Conservation (phyloP, 106 monocot species). For the Allium cepa region DNA sequence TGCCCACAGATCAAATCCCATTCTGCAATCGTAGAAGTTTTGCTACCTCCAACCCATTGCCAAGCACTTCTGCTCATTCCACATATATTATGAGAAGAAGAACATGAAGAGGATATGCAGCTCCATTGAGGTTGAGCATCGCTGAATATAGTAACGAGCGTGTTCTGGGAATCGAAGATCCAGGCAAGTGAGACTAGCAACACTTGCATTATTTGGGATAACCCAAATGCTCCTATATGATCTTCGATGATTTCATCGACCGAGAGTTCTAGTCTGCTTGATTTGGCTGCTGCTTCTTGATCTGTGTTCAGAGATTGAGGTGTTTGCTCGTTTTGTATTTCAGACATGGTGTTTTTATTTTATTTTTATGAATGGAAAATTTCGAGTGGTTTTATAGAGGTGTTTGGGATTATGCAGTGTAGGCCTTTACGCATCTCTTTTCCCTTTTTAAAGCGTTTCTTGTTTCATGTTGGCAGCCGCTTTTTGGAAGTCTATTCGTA, state of each 20-base stretch:
- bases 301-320: not conserved
- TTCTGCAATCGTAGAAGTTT: slow-evolving; percentile 59
- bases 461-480: too few species aligned
- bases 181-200: slow-evolving; percentile 67
- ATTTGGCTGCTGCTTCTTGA: not conserved
- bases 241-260: slow-evolving; percentile 73
- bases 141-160: slow-evolving; percentile 64
- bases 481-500: too few species aligned
- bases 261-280: slow-evolving; percentile 26
- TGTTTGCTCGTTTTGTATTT: not conserved
- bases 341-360: not conserved
- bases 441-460: too few species aligned
- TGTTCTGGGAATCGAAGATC: slow-evolving; percentile 71
- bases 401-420: too few species aligned
- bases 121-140: slow-evolving; percentile 71
- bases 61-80: slow-evolving; percentile 31
- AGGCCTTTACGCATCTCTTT: too few species aligned
- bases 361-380: not conserved
- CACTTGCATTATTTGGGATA: slow-evolving; percentile 52
- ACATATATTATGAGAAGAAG: slow-evolving; percentile 25
- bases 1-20: slow-evolving; percentile 62
- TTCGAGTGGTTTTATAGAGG: not conserved
- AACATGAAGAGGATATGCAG: slow-evolving; percentile 18
- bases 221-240: slow-evolving; percentile 61
- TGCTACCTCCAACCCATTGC: slow-evolving; percentile 69